phyloP scores from a whole-genome alignment of 179 eudicot species.

The Beta macrorhiza region DNA sequence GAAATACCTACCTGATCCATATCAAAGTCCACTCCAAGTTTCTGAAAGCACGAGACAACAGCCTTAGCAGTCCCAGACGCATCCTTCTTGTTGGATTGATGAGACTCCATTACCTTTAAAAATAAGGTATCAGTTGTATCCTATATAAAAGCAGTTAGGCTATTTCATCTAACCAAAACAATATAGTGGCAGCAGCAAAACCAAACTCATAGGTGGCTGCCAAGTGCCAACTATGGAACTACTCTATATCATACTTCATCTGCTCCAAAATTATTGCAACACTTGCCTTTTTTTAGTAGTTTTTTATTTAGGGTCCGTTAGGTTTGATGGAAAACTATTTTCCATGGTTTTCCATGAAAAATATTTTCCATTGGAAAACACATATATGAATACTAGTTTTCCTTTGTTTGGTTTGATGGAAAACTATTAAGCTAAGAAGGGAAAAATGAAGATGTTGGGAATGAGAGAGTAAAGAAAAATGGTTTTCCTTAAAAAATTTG shows the following conservation, averaged over 20 bases:
- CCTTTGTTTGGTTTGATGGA: too few relatives aligned
- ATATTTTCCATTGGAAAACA: too few relatives aligned
- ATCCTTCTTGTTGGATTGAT: slow-evolving; percentile 79
- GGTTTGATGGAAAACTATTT: too few relatives aligned
- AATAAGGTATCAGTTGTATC: slow-evolving; percentile 1
- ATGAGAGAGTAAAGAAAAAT: too few relatives aligned
- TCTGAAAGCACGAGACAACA: slow-evolving; percentile 87
- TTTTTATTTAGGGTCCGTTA: too few relatives aligned
- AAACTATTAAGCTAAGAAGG: too few relatives aligned
- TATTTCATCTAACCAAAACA: neutral
- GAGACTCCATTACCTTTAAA: slow-evolving; percentile 84
- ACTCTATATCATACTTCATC: neutral
- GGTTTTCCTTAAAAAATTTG: too few relatives aligned
- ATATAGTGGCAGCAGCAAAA: neutral
- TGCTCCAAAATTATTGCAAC: too few relatives aligned
- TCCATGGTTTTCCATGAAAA: too few relatives aligned
- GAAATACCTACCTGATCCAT: slow-evolving; percentile 54
- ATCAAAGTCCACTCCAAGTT: slow-evolving; percentile 74
- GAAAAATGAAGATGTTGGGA: too few relatives aligned
- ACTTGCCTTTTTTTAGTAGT: too few relatives aligned
- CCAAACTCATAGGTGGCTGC: neutral
- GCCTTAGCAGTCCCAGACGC: slow-evolving; percentile 96
- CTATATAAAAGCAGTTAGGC: neutral
- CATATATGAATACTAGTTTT: too few relatives aligned
- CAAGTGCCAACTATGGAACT: neutral